These are phyloP conservation scores for Petrea volubilis DNA, from an alignment of 257 asterid genomes.

Conservation along the genomic window DNA sequence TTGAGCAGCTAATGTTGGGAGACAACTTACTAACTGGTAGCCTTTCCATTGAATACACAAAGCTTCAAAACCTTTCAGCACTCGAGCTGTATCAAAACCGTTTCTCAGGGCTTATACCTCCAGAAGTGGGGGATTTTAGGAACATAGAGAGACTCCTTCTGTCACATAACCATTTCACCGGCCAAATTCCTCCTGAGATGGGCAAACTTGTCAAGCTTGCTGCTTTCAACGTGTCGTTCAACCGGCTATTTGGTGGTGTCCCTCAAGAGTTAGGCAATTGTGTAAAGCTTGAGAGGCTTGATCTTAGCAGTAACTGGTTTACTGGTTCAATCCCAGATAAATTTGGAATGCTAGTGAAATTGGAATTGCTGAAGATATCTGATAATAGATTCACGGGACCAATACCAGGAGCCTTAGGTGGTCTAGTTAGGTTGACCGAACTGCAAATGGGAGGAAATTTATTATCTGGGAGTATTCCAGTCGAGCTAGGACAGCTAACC, in stretches of 20 bases:
- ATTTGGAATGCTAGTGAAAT: conserved; percentile 69
- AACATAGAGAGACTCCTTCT: conserved; percentile 73
- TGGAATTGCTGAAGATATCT: conserved; percentile 72
- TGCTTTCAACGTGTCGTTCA: conserved; percentile 74
- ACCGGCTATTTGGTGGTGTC: conserved; percentile 55
- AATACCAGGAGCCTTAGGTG: conserved; percentile 69
- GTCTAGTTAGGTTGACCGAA: conserved; percentile 63
- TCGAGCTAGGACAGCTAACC: conserved; percentile 68
- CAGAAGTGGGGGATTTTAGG: conserved; percentile 56
- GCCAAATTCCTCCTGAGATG: conserved; percentile 73
- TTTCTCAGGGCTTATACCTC: conserved; percentile 70
- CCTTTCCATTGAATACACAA: conserved; percentile 61
- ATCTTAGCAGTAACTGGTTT: conserved; percentile 70
- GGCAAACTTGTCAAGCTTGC: conserved; percentile 78
- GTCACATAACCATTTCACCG: conserved; percentile 63
- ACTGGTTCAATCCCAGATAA: conserved; percentile 56
- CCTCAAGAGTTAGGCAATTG: conserved; percentile 79
- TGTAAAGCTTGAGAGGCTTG: conserved; percentile 78
- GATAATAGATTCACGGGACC: conserved; percentile 62
- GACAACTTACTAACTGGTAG: conserved; percentile 80
- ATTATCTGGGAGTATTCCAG: conserved; percentile 66
- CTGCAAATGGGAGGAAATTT: conserved; percentile 83
- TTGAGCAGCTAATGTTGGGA: conserved; percentile 80
- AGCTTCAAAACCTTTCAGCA: conserved; percentile 73
- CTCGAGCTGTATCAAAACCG: conserved; percentile 72